Conservation (phyloP, 306 rosid species). For the Rosa lucieae region DNA sequence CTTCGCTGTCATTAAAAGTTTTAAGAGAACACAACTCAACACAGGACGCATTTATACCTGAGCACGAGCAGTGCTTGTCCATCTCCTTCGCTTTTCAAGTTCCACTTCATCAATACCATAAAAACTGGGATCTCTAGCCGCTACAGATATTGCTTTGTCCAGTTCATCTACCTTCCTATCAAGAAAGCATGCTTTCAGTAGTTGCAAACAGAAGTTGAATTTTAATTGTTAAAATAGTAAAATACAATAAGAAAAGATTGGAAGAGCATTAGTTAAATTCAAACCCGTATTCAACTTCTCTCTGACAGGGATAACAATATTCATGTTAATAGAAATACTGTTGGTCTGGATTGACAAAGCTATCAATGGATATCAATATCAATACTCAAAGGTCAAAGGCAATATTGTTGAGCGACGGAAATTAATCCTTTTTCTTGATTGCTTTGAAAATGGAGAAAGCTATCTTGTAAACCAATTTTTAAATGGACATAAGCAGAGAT, state of each 20-base stretch:
- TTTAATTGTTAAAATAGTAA: background rate
- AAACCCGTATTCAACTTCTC: slow-evolving; percentile 7
- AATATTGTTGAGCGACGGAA: background rate
- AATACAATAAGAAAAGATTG: background rate
- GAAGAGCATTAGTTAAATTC: background rate
- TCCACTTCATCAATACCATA: slow-evolving; percentile 91
- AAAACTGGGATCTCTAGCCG: slow-evolving; percentile 83
- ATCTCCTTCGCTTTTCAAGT: slow-evolving; percentile 85
- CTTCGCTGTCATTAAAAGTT: slow-evolving; percentile 20
- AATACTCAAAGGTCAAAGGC: background rate
- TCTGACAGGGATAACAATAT: background rate
- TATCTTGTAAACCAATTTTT: background rate
- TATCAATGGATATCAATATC: background rate
- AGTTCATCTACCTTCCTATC: slow-evolving; percentile 98
- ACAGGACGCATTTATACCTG: slow-evolving; percentile 53
- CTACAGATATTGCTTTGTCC: slow-evolving; percentile 90
- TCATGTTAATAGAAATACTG: background rate
- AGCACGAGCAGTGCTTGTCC: slow-evolving; percentile 83
- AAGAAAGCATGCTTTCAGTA: slow-evolving; percentile 66
- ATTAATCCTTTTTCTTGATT: background rate
- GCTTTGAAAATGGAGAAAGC: background rate
- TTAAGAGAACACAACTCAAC: slow-evolving; percentile 13
- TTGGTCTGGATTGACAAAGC: background rate
- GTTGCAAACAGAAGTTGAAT: slow-evolving; percentile 22
- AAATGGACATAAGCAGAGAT: background rate